Percentiles rank a stretch among this genome's conserved stretches.
phyloP scores from a whole-genome alignment of 805 yeast species.

The Ogataea haglerorum region DNA sequence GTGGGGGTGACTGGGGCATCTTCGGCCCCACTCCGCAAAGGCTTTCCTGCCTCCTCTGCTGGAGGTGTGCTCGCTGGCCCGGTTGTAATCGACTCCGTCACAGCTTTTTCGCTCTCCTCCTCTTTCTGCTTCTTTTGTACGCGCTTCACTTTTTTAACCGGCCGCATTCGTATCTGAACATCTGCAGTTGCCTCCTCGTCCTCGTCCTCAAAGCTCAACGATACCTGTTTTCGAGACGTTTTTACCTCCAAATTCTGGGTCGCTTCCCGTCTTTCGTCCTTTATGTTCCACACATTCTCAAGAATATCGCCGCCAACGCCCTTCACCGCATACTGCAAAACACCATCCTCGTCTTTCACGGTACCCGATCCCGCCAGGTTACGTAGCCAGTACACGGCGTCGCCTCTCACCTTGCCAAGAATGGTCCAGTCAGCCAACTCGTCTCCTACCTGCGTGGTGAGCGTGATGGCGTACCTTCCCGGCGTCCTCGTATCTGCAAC shows the following conservation, averaged over 20 bases:
- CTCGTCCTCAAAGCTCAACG: constrained; percentile 13
- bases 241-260: neutral
- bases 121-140: neutral
- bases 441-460: constrained; percentile 5
- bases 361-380: constrained; percentile 6
- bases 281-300: constrained; percentile 6
- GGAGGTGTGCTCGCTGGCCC: too few species aligned
- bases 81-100: too few species aligned
- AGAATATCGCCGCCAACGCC: constrained; percentile 8
- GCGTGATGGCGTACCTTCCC: constrained; percentile 10
- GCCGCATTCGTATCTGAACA: constrained; percentile 53
- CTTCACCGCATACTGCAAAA: constrained; percentile 11
- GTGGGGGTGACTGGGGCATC: neutral
- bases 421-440: constrained; percentile 18
- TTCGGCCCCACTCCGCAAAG: neutral
- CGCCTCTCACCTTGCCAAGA: constrained; percentile 15
- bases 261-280: neutral
- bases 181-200: constrained; percentile 29
- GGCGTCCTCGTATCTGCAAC: constrained; percentile 7
- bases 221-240: constrained; percentile 7
- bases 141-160: constrained; percentile 2
- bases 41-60: too few species aligned
- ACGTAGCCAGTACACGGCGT: constrained; percentile 14
- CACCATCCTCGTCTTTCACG: constrained; percentile 7
- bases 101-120: neutral